These are phyloP conservation scores for Cephalotrichum gorgonifer DNA, from an alignment of 2,329 filamentous ascomycete species.

Conservation along the genomic window DNA sequence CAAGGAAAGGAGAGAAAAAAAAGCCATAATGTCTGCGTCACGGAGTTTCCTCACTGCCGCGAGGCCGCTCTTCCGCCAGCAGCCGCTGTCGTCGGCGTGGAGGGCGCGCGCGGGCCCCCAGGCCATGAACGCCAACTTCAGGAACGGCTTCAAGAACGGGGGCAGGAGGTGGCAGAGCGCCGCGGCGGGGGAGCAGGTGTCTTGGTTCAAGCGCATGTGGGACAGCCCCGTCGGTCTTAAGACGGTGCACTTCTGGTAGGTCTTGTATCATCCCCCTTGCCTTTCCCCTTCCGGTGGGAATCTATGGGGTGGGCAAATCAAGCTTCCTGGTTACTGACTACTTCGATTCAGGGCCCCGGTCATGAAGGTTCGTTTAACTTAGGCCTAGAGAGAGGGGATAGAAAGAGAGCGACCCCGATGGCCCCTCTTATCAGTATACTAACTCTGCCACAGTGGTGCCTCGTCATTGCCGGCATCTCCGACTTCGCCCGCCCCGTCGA, in stretches of 20 bases:
- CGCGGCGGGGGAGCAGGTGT: conserved; percentile 34
- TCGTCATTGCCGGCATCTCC: conserved; percentile 84
- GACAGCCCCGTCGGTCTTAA: conserved; percentile 72
- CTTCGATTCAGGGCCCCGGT: conserved; percentile 65
- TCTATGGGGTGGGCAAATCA: background rate
- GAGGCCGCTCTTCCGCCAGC: conserved; percentile 46
- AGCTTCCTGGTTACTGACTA: background rate
- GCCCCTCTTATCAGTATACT: background rate
- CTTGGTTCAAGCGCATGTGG: conserved; percentile 71
- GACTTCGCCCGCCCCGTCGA: conserved; percentile 88
- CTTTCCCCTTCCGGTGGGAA: background rate
- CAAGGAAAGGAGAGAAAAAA: background rate
- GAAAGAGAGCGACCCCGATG: no score
- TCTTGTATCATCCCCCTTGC: conserved; percentile 1
- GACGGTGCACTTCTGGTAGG: conserved; percentile 97
- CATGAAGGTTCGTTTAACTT: conserved; percentile 53
- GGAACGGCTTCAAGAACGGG: conserved; percentile 38
- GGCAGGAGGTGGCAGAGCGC: conserved; percentile 62
- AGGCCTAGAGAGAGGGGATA: no score
- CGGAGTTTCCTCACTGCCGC: conserved; percentile 41
- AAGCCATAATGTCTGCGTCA: conserved; percentile 22
- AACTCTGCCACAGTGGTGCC: conserved; percentile 55
- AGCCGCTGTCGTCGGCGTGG: conserved; percentile 36
- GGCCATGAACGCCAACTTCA: conserved; percentile 38
- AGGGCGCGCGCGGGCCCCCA: conserved; percentile 36